Evolutionary conservation across 441 rosid genomes (phyloP).

Genomic region (Francoa sonchifolia): DNA sequence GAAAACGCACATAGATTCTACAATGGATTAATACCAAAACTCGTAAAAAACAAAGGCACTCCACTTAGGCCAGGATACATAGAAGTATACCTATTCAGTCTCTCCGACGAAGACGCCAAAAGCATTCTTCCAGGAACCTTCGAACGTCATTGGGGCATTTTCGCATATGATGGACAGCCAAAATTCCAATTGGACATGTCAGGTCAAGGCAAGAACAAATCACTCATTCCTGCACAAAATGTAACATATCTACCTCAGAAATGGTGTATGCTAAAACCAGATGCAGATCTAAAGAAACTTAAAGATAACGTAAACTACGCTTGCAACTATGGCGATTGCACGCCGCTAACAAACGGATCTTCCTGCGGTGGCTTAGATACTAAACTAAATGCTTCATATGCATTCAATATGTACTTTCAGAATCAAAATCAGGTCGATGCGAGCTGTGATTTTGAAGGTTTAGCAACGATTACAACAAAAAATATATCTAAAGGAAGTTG

Average conservation of each 20-base stretch:
- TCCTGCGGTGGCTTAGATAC: conserved; percentile 22
- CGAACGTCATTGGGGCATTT: conserved; percentile 43
- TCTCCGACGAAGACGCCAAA: conserved; percentile 30
- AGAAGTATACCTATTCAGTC: conserved; percentile 26
- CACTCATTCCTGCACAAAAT: conserved; percentile 19
- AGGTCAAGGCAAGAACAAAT: conserved; percentile 16
- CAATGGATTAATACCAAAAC: conserved; percentile 25
- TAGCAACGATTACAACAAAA: conserved; percentile 18
- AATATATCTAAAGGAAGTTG: conserved; percentile 26
- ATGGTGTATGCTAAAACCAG: conserved; percentile 28
- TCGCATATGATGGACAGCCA: conserved; percentile 30
- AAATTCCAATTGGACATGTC: conserved; percentile 26
- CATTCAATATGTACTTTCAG: conserved; percentile 39
- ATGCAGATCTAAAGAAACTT: conserved; percentile 15
- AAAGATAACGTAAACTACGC: conserved; percentile 23
- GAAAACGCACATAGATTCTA: conserved; percentile 27
- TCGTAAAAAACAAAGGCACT: conserved; percentile 24
- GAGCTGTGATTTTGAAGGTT: conserved; percentile 28
- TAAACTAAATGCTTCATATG: conserved; percentile 32
- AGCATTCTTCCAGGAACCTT: conserved; percentile 29
- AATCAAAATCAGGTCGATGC: conserved; percentile 19
- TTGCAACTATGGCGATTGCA: conserved; percentile 30
- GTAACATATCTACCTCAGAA: conserved; percentile 19
- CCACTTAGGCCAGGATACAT: conserved; percentile 24
- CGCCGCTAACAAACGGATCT: conserved; percentile 29